Evolutionary conservation across 169 alveolate species (phyloP).

Genomic region (Plasmodium billcollinsi): DNA sequence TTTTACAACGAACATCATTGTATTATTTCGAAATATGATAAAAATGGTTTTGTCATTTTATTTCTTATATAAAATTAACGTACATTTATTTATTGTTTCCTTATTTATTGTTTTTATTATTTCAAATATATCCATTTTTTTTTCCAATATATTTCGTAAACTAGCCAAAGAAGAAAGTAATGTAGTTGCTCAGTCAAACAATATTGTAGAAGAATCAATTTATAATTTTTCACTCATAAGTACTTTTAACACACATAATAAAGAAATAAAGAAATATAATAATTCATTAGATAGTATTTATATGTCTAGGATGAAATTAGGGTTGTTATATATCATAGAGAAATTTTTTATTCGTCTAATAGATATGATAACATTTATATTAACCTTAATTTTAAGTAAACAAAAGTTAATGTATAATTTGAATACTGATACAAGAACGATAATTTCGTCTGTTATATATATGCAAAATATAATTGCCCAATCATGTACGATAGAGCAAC

Average conservation of each 20-base stretch:
- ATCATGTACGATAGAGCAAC: slow-evolving; percentile 70
- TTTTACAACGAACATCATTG: slow-evolving; percentile 60
- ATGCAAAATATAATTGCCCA: slow-evolving; percentile 65
- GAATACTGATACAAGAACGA: slow-evolving; percentile 15
- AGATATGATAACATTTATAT: slow-evolving; percentile 33
- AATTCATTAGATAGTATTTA: slow-evolving; percentile 37
- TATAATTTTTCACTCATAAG: slow-evolving; percentile 46
- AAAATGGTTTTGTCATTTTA: slow-evolving; percentile 57
- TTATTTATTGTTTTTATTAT: slow-evolving; percentile 44
- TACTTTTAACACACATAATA: slow-evolving; percentile 38
- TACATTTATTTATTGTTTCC: slow-evolving; percentile 38
- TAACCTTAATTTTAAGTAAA: slow-evolving; percentile 51
- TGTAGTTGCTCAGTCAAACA: slow-evolving; percentile 47
- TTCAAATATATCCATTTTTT: slow-evolving; percentile 55
- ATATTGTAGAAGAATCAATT: slow-evolving; percentile 38
- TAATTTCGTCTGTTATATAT: slow-evolving; percentile 62
- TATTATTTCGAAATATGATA: slow-evolving; percentile 50
- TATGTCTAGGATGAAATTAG: slow-evolving; percentile 46
- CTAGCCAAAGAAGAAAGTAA: slow-evolving; percentile 72
- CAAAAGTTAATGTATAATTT: slow-evolving; percentile 19
- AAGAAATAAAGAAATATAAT: slow-evolving; percentile 35
- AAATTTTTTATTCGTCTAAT: slow-evolving; percentile 40
- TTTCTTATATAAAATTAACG: slow-evolving; percentile 64
- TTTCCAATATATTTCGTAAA: slow-evolving; percentile 46
- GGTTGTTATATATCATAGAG: slow-evolving; percentile 51